Base-by-base conservation (phyloP, 148 eudicot genomes). In the Suaeda aralocaspica region DNA sequence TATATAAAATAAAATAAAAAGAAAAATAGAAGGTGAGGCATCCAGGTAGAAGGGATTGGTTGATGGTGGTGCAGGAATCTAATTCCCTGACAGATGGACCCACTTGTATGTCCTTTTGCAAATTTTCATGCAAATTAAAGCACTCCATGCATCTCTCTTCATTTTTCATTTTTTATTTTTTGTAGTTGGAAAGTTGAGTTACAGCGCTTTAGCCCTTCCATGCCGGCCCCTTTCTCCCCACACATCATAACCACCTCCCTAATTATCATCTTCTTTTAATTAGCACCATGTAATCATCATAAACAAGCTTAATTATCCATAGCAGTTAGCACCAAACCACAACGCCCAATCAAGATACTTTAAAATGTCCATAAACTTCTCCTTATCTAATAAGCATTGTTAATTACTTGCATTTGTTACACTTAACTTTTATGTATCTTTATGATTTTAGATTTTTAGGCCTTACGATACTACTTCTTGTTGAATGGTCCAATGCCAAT, bases 41-140 rank as follows among this genome's bases (percentile, higher is more conserved):
- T 44, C n/a, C n/a, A n/a, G 30, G 26, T 21, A 5, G 50, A 64
- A 72, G 60, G 59, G 59, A 9, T 57, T 30, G 31, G 33, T 70
- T 77, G 80, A 3, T 36, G 8, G 80, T 78, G 81, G 81, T 52
- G 66, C 22, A 42, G 81, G 81, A 78, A 78, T 78, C 81, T 73
- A 78, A 78, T 78, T 78, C 81, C 81, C 77, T 72, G 77, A 78
- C 81, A 78, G 41, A 73, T 68, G 69, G 73, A 78, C 62, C 75
- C 75, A 52, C 51, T 6, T 59, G 66, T 31, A 36, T 36, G 41
- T 36, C 41, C 36, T 76, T 78, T 78, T 68, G 53, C 74, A 44
- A 73, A 78, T 78, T 78, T 78, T 73, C 70, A 78, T 78, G 77
- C 81, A 77, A 67, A 63, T 62, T 61, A 77, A 62, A 67, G 65